Evolutionary conservation across 805 yeast genomes (phyloP).

Genomic region (Wickerhamiella brachini): DNA sequence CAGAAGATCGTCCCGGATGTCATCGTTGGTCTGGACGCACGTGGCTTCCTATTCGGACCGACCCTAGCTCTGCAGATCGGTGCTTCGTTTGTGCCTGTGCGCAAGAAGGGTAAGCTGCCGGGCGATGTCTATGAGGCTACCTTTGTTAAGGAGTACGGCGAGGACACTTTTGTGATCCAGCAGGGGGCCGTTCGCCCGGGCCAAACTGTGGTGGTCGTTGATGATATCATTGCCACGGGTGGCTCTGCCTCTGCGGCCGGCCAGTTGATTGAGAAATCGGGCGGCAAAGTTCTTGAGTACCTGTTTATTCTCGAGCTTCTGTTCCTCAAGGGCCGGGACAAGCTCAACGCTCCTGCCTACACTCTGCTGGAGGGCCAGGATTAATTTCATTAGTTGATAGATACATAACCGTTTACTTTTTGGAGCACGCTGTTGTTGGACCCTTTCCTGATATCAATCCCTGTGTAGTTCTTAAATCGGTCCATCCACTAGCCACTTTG

Average conservation of each 20-base stretch:
- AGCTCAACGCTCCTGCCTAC: constrained; percentile 73
- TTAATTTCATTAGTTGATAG: neutral
- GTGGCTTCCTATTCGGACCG: constrained; percentile 97
- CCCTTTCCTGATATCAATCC: no score
- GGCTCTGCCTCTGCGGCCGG: constrained; percentile 96
- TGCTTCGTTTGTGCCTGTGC: constrained; percentile 87
- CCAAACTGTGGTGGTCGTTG: constrained; percentile 74
- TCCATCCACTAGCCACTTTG: no score
- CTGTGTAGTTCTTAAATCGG: no score
- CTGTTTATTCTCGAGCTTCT: constrained; percentile 88
- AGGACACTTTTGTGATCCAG: constrained; percentile 80
- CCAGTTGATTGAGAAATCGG: constrained; percentile 51
- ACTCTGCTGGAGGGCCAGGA: constrained; percentile 73
- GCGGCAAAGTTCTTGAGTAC: constrained; percentile 66
- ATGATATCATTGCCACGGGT: constrained; percentile 96
- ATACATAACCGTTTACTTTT: no score
- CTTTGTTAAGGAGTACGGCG: constrained; percentile 85
- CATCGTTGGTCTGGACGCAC: constrained; percentile 86
- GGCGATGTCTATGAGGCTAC: constrained; percentile 63
- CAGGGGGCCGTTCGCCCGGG: constrained; percentile 65
- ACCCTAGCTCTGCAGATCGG: constrained; percentile 77
- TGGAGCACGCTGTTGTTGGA: no score
- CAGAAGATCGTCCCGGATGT: constrained; percentile 55
- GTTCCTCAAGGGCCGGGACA: constrained; percentile 86
- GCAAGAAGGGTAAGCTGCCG: constrained; percentile 92